These are phyloP conservation scores for Penicillium nucicola DNA, from an alignment of 495 filamentous ascomycete species.

Conservation along the genomic window DNA sequence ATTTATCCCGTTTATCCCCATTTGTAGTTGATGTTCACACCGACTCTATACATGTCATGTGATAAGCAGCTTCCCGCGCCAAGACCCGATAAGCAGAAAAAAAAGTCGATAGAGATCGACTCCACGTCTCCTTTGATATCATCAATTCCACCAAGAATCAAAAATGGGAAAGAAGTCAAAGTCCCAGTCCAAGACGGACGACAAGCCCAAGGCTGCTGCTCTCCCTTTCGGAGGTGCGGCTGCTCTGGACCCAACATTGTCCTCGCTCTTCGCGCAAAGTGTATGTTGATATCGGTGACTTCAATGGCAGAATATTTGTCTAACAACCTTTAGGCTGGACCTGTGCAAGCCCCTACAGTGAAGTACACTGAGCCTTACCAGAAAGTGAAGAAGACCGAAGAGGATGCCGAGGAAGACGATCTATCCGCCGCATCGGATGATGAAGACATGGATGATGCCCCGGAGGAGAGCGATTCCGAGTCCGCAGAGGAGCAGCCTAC, in stretches of 20 bases:
- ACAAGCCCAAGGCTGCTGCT: slow-evolving; percentile 13
- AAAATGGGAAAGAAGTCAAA: slow-evolving; percentile 46
- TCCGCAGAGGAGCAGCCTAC: slow-evolving; percentile 35
- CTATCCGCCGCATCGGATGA: slow-evolving; percentile 39
- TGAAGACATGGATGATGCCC: slow-evolving; percentile 43
- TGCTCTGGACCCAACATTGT: slow-evolving; percentile 68
- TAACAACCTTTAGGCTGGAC: slow-evolving; percentile 55
- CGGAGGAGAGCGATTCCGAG: slow-evolving; percentile 32
- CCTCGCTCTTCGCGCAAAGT: slow-evolving; percentile 77
- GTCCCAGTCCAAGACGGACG: slow-evolving; percentile 24
- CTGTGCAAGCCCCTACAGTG: slow-evolving; percentile 56
- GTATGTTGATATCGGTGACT: slow-evolving; percentile 50
- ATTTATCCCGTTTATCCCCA: too few relatives aligned
- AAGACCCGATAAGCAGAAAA: slow-evolving; percentile 31
- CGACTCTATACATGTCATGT: slow-evolving; percentile 13
- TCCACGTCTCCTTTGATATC: not conserved
- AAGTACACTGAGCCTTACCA: slow-evolving; percentile 34
- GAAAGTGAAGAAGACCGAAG: slow-evolving; percentile 27
- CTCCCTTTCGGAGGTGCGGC: slow-evolving; percentile 35
- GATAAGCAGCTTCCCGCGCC: slow-evolving; percentile 23
- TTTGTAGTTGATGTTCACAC: not conserved
- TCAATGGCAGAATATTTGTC: not conserved
- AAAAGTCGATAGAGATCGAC: slow-evolving; percentile 22
- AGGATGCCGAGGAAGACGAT: slow-evolving; percentile 39
- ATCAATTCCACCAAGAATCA: not conserved